phyloP scores from a whole-genome alignment of 495 filamentous ascomycete species.

The Aspergillus bridgeri region DNA sequence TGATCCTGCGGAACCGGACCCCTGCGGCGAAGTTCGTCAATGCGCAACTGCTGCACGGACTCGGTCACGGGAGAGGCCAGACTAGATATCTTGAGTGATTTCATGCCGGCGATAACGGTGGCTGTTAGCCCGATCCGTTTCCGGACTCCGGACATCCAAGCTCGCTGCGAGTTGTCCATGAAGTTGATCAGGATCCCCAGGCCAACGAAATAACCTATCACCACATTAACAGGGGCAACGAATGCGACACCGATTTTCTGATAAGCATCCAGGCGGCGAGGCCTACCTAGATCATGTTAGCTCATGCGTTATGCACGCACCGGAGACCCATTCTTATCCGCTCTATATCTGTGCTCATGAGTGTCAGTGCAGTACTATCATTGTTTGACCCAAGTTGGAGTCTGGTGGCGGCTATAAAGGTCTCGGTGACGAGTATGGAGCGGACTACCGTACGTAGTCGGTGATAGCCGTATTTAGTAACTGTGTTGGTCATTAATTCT shows the following conservation, averaged over 20 bases:
- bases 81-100: constrained; percentile 45
- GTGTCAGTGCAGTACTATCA: constrained; percentile 47
- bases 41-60: constrained; percentile 36
- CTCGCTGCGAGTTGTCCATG: constrained; percentile 13
- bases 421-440: constrained; percentile 44
- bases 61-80: constrained; percentile 27
- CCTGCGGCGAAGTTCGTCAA: constrained; percentile 39
- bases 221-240: constrained; percentile 38
- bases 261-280: constrained; percentile 47
- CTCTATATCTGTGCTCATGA: constrained; percentile 56
- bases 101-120: constrained; percentile 43
- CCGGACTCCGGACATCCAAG: constrained; percentile 20
- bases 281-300: constrained; percentile 46
- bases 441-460: constrained; percentile 14
- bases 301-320: constrained; percentile 47
- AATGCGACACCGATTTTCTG: constrained; percentile 42
- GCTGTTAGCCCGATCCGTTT: constrained; percentile 24
- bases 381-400: constrained; percentile 22
- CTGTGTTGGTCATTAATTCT: neutral
- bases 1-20: constrained; percentile 25
- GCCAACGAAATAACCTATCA: constrained; percentile 21
- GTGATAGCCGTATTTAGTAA: neutral
- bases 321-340: constrained; percentile 33
- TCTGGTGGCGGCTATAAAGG: constrained; percentile 31
- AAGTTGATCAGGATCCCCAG: constrained; percentile 18